Conservation (phyloP, 164 flowering plant genomes). For the Nymphaea colorata region DNA sequence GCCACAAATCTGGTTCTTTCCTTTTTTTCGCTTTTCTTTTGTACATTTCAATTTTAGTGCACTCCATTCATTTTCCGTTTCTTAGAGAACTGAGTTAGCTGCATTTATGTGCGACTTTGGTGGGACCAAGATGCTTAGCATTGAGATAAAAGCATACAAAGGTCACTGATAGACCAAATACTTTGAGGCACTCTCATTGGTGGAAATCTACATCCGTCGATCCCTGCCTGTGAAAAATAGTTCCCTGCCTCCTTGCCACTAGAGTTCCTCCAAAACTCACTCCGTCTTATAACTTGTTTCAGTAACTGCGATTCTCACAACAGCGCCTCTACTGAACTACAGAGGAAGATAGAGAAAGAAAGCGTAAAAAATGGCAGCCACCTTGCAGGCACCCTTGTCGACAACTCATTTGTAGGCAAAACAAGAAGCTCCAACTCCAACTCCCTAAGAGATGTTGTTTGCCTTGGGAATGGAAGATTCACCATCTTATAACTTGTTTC, state of each 20-base stretch:
- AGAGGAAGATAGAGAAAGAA: background rate
- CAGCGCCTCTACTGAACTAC: background rate
- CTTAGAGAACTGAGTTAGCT: too few relatives aligned
- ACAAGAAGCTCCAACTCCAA: constrained; percentile 31
- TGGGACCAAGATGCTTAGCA: constrained; percentile 7
- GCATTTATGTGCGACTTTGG: background rate
- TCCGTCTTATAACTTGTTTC: constrained; percentile 3
- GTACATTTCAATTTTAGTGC: too few relatives aligned
- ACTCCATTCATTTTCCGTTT: too few relatives aligned
- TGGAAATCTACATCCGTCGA: constrained; percentile 5
- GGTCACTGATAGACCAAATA: constrained; percentile 36
- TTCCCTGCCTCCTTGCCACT: constrained; percentile 22
- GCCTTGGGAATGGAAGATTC: constrained; percentile 51
- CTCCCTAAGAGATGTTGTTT: constrained; percentile 58
- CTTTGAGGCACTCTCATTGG: constrained; percentile 50
- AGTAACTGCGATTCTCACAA: constrained; percentile 3
- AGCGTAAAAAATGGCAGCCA: constrained; percentile 25
- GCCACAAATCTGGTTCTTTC: constrained; percentile 18
- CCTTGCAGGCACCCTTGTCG: constrained; percentile 32
- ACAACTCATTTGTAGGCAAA: constrained; percentile 70
- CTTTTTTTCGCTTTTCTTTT: too few relatives aligned
- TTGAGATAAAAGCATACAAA: constrained; percentile 52
- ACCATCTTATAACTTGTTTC: constrained; percentile 11
- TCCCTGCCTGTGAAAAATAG: constrained; percentile 18
- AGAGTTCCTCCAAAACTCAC: constrained; percentile 9